A percentile compares a stretch with the other conserved stretches of the same genome.
These are phyloP conservation scores for Infundibulicybe gibba DNA, from an alignment of 768 basidiomycete genomes.

Conservation along the genomic window DNA sequence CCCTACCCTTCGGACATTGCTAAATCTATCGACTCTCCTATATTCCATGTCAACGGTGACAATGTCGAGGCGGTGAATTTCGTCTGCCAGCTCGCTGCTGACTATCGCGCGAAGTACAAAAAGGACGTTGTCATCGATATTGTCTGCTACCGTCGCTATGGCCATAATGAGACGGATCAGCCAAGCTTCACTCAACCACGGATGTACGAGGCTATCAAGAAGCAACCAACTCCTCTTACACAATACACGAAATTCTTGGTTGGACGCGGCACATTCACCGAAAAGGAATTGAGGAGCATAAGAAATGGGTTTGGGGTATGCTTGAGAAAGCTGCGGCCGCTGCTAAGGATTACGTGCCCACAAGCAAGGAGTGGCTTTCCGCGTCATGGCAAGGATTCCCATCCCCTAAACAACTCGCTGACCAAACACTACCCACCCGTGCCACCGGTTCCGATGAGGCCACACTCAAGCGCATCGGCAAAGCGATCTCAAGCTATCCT, in stretches of 20 bases:
- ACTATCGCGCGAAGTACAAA: slow-evolving; percentile 98
- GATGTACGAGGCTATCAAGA: slow-evolving; percentile 97
- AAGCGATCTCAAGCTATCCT: slow-evolving; percentile 84
- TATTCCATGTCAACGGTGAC: slow-evolving; percentile 99
- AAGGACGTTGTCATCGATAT: slow-evolving; percentile 99
- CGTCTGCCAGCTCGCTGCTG: slow-evolving; percentile 96
- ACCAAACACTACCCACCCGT: slow-evolving; percentile 87
- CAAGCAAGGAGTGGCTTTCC: slow-evolving; percentile 95
- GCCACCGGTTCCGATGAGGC: slow-evolving; percentile 78
- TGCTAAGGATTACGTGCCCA: slow-evolving; percentile 93
- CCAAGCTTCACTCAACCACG: slow-evolving; percentile 97
- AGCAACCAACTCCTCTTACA: slow-evolving; percentile 88
- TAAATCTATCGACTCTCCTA: slow-evolving; percentile 96
- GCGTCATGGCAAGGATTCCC: slow-evolving; percentile 99
- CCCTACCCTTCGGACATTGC: slow-evolving; percentile 98
- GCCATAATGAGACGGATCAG: slow-evolving; percentile 99
- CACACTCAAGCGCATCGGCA: slow-evolving; percentile 79
- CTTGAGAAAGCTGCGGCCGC: slow-evolving; percentile 94
- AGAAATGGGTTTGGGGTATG: slow-evolving; percentile 99
- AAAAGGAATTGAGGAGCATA: slow-evolving; percentile 98
- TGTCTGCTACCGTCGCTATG: slow-evolving; percentile 97
- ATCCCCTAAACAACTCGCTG: slow-evolving; percentile 91
- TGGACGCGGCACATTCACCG: slow-evolving; percentile 90
- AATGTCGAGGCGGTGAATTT: slow-evolving; percentile 98
- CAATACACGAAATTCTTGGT: slow-evolving; percentile 91